Evolutionary conservation across 768 basidiomycete genomes (phyloP), one percentile per base, ranked within the genome.

Genomic region (Crucibulum laeve): DNA sequence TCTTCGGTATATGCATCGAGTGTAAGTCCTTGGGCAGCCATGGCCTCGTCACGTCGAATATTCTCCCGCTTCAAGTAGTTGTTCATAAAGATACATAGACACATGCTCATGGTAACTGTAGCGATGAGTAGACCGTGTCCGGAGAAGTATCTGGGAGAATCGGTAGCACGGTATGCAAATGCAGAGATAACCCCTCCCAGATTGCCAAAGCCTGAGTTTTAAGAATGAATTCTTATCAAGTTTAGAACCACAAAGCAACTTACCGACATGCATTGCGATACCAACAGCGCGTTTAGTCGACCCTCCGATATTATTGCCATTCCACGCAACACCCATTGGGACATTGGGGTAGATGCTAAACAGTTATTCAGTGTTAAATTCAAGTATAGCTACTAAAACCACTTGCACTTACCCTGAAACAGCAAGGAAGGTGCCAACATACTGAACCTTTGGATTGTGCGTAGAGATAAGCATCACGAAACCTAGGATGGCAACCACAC

Each of bases 221-320:
- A 40, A 40, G 39, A 44, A 21, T 23, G 26, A 32, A 33, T 42
- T 4, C 39, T 18, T 35, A 38, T n/a, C 13, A 17, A 19, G 13
- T 15, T 33, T 21, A 19, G 38, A 18, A 18, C 34, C 23, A 18
- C 18, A 25, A 19, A 13, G 14, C 17, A 10, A 55, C 59, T 42
- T 42, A 59, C 59, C 62, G 24, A 63, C 59, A 25, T 61, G 60
- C 60, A 63, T 60, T 10, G 60, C 62, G 46, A 63, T 61, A 46
- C 60, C 62, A 26, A 63, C 60, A 43, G 62, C 62, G 8, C 62
- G 57, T 38, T 61, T 63, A 24, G 60, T 63, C 15, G 59, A 47
- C 10, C 62, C 62, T 13, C 62, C 62, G 38, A 63, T 61, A 46
- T 61, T 61, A 44, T 63, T 63, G 22, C 62, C 59, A 36, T 61